Conservation (phyloP, 768 basidiomycete genomes). For the Suillus subaureus region DNA sequence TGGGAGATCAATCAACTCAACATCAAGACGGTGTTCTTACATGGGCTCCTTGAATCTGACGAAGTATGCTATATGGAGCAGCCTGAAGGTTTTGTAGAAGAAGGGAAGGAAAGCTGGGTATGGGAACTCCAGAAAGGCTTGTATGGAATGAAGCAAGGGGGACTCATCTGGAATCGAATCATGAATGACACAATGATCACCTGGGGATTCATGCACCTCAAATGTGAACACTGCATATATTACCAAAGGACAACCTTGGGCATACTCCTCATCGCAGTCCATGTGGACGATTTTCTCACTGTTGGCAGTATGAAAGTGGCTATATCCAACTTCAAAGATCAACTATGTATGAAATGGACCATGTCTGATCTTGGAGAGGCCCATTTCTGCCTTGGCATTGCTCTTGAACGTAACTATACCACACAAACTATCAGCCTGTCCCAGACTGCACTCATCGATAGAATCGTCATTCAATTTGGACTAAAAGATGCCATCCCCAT, state of each 20-base stretch:
- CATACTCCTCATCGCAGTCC: constrained; percentile 32
- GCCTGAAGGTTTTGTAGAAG: constrained; percentile 28
- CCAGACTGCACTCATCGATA: constrained; percentile 8
- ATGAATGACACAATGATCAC: not conserved
- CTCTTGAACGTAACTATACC: constrained; percentile 21
- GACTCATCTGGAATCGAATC: not conserved
- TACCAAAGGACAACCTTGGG: constrained; percentile 14
- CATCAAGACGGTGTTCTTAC: constrained; percentile 16
- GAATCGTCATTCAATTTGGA: constrained; percentile 16
- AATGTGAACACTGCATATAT: constrained; percentile 32
- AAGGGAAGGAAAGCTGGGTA: not conserved
- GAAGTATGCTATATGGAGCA: constrained; percentile 43
- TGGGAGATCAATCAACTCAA: constrained; percentile 21
- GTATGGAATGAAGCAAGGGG: constrained; percentile 9
- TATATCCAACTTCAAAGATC: constrained; percentile 24
- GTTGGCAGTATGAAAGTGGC: constrained; percentile 13
- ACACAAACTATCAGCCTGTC: constrained; percentile 5
- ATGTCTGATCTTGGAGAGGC: constrained; percentile 38
- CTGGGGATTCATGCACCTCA: not conserved
- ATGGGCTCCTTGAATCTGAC: constrained; percentile 34
- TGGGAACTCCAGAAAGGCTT: not conserved
- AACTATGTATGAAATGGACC: constrained; percentile 31
- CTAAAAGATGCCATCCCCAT: constrained; percentile 10
- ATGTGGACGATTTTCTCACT: constrained; percentile 37
- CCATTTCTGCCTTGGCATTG: constrained; percentile 38